Evolutionary conservation across 139 green algal genomes (phyloP).

Genomic region (Zygnema cylindricum): DNA sequence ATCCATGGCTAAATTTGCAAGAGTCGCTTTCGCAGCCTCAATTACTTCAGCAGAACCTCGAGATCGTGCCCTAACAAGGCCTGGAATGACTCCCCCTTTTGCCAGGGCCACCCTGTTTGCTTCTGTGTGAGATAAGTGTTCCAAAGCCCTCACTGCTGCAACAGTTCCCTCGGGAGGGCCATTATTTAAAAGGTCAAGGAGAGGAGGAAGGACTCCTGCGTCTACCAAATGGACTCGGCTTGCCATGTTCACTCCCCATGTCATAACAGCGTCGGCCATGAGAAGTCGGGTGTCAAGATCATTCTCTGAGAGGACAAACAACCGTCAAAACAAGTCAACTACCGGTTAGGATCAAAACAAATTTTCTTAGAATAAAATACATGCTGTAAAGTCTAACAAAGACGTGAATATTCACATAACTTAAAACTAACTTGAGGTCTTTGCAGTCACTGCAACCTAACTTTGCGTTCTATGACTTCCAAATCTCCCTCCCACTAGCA

Average conservation of each 20-base stretch:
- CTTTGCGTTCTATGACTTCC: too few relatives aligned
- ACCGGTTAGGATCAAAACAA: too few relatives aligned
- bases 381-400: too few relatives aligned
- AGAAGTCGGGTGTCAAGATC: slow-evolving; percentile 37
- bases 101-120: slow-evolving; percentile 38
- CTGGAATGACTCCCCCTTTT: slow-evolving; percentile 29
- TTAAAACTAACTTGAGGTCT: too few relatives aligned
- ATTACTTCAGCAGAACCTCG: slow-evolving; percentile 1
- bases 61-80: slow-evolving; percentile 14
- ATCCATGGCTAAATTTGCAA: slow-evolving; percentile 49
- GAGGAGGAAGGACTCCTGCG: slow-evolving; percentile 29
- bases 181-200: slow-evolving; percentile 43
- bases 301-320: slow-evolving; percentile 21
- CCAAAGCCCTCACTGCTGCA: slow-evolving; percentile 24
- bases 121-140: slow-evolving; percentile 53
- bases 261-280: slow-evolving; percentile 48
- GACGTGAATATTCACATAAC: too few relatives aligned
- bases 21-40: slow-evolving; percentile 31
- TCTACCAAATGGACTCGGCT: slow-evolving; percentile 33
- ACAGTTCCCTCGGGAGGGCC: slow-evolving; percentile 19
- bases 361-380: too few relatives aligned
- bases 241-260: slow-evolving; percentile 37
- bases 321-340: too few relatives aligned
- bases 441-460: too few relatives aligned
- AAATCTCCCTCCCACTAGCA: too few relatives aligned